A percentile compares a stretch with the other conserved stretches of the same genome.
phyloP scores from a whole-genome alignment of 352 stramenopile genomes.

The Pythium myriotylum region DNA sequence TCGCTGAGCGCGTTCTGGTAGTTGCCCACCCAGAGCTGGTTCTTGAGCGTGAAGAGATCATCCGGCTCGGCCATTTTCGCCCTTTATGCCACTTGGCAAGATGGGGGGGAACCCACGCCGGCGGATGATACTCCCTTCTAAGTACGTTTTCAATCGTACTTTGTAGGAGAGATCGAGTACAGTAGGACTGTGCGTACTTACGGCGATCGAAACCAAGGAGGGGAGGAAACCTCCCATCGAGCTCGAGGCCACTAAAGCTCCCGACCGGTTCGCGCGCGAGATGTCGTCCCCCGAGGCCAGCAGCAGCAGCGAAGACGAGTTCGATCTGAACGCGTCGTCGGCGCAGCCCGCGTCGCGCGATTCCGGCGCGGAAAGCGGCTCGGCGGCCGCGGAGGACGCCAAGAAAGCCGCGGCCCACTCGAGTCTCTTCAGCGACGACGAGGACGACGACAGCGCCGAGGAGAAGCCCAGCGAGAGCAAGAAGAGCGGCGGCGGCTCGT shows the following conservation, averaged over 20 bases:
- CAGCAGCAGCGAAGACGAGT: constrained; percentile 80
- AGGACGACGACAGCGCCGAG: constrained; percentile 42
- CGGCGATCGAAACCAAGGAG: too few species aligned
- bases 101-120: neutral
- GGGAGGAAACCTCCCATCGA: constrained; percentile 15
- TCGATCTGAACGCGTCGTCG: constrained; percentile 53
- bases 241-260: too few species aligned
- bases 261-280: too few species aligned
- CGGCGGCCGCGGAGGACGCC: neutral
- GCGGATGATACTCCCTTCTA: constrained; percentile 6
- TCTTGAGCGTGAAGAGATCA: constrained; percentile 98
- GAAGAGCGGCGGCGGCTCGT: constrained; percentile 8
- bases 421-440: constrained; percentile 77
- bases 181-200: constrained; percentile 20
- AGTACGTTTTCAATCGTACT: constrained; percentile 19
- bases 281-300: constrained; percentile 68
- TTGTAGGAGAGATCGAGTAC: neutral
- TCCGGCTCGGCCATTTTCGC: constrained; percentile 92
- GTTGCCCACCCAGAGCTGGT: constrained; percentile 97
- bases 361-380: neutral
- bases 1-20: constrained; percentile 95
- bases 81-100: constrained; percentile 21
- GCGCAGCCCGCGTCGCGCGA: constrained; percentile 23
- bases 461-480: constrained; percentile 22
- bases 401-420: constrained; percentile 35